A percentile compares a stretch with the other conserved stretches of the same genome.
Conservation (phyloP, 306 rosid species). For the Herpetospermum pedunculosum region DNA sequence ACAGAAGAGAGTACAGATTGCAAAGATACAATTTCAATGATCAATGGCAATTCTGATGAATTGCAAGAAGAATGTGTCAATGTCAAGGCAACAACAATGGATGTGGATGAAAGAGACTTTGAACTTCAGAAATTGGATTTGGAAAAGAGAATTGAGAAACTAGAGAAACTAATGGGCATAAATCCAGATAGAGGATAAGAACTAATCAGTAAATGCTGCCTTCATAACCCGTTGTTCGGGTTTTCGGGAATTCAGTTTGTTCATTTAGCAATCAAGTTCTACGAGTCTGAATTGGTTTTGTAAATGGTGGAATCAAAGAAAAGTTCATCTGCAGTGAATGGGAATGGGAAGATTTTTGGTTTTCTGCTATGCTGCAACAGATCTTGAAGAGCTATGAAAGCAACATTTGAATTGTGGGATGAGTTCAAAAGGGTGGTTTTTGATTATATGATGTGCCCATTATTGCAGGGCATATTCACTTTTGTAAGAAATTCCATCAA, state of each 20-base stretch:
- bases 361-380: background rate
- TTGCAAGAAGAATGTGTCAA: background rate
- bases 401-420: background rate
- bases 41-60: background rate
- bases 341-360: background rate
- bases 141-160: background rate
- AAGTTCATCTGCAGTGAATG: background rate
- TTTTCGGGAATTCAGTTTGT: background rate
- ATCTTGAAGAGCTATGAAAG: background rate
- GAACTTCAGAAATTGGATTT: background rate
- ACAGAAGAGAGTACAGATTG: background rate
- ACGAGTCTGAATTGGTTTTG: background rate
- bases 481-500: background rate
- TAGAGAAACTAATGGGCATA: background rate
- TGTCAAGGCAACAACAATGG: background rate
- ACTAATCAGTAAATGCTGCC: background rate
- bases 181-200: background rate
- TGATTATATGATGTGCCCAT: background rate
- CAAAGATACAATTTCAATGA: background rate
- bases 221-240: background rate
- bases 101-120: background rate
- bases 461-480: background rate
- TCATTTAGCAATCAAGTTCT: background rate
- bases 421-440: background rate
- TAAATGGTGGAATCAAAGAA: background rate